Percentiles rank a stretch among this genome's conserved stretches.
These are phyloP conservation scores for Xylaria sp. DNA, from an alignment of 2,329 filamentous ascomycete genomes.

Conservation along the genomic window DNA sequence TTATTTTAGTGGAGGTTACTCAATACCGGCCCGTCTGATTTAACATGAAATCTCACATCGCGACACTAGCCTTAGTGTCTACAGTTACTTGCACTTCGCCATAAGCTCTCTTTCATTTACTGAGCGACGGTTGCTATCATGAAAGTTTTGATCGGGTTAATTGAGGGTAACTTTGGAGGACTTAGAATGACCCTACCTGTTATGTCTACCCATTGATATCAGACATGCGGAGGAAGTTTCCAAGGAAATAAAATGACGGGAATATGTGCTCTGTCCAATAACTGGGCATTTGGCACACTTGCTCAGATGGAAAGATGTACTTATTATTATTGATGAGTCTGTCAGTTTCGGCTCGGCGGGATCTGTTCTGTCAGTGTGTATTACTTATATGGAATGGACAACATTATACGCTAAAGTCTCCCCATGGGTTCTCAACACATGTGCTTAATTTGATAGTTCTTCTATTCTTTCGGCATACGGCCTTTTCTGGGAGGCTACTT, in stretches of 20 bases:
- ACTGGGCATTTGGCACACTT: slow-evolving; percentile 19
- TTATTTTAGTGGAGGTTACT: slow-evolving; percentile 9
- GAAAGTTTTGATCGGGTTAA: slow-evolving; percentile 10
- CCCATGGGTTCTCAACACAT: background rate
- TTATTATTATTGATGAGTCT: slow-evolving; percentile 6
- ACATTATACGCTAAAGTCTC: background rate
- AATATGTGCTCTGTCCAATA: background rate
- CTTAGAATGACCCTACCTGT: background rate
- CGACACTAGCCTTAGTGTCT: background rate
- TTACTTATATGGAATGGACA: slow-evolving; percentile 22
- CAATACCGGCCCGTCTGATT: slow-evolving; percentile 13
- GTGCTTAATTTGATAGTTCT: background rate
- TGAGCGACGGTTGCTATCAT: slow-evolving; percentile 18
- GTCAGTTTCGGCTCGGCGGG: slow-evolving; percentile 6
- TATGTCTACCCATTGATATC: background rate
- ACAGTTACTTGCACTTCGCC: background rate
- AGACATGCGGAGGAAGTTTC: background rate
- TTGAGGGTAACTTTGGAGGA: slow-evolving; percentile 16
- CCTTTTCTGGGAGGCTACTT: background rate
- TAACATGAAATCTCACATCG: background rate
- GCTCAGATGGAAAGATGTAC: slow-evolving; percentile 11
- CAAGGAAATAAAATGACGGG: slow-evolving; percentile 1
- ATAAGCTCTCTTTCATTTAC: slow-evolving; percentile 3
- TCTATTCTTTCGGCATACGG: background rate
- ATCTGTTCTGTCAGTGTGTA: slow-evolving; percentile 22